Percentiles rank a stretch among this genome's conserved stretches.
These are phyloP conservation scores for Aspergillus bridgeri DNA, from an alignment of 495 filamentous ascomycete species.

Conservation along the genomic window DNA sequence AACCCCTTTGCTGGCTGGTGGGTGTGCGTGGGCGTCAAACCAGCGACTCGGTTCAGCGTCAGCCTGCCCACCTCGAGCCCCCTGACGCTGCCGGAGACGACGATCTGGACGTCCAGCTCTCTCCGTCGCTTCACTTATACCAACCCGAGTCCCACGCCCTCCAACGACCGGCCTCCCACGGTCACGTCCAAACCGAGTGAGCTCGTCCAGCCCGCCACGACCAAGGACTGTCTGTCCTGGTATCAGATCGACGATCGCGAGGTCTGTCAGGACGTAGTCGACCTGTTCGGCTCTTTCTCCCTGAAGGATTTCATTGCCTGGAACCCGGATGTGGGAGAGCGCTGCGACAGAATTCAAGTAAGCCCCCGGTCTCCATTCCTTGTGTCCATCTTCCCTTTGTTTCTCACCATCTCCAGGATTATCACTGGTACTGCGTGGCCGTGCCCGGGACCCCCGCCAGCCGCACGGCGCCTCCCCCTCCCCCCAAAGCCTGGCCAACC, in stretches of 20 bases:
- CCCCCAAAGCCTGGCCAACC: neutral
- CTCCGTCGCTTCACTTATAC: neutral
- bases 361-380: neutral
- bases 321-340: conserved; percentile 18
- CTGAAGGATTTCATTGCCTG: conserved; percentile 18
- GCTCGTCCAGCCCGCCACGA: conserved; percentile 15
- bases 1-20: conserved; percentile 10
- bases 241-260: conserved; percentile 6
- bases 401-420: neutral
- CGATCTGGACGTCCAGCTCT: neutral
- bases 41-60: neutral
- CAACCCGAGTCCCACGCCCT: neutral
- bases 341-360: conserved; percentile 17
- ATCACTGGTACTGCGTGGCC: conserved; percentile 10
- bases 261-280: conserved; percentile 16
- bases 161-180: conserved; percentile 2
- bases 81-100: neutral
- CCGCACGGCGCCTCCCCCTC: conserved; percentile 3
- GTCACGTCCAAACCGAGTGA: conserved; percentile 11
- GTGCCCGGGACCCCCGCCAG: conserved; percentile 6
- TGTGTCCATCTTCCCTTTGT: too few species aligned
- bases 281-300: conserved; percentile 17
- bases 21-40: conserved; percentile 12
- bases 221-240: conserved; percentile 20
- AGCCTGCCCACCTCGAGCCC: neutral